Base-by-base conservation (phyloP, 2,329 filamentous ascomycete species). In the Calonectria pseudoreteaudii region DNA sequence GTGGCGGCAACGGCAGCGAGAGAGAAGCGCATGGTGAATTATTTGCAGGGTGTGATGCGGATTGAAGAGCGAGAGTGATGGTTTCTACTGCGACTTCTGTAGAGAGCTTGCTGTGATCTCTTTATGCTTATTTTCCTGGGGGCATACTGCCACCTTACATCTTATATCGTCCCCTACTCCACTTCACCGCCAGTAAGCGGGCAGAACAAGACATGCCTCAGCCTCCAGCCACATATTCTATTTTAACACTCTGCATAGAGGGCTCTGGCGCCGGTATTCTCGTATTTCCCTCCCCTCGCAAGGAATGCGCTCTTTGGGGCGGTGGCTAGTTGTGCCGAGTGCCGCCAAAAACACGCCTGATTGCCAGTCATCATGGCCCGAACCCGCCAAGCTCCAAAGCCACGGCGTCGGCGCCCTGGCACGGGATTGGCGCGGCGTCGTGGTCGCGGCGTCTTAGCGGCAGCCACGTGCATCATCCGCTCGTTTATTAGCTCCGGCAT, bases 11-110 rank as follows among this genome's bases (percentile, higher is more conserved):
- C 78, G 50, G 78, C 72, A 36, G 75, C 68, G 60, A 79, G 34
- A 28, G 78, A 76, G 70, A 80, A 64, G 41, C 70, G 79, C 78
- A 82, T 81, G 4, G 70, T 76, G 67, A 58, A 8, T 47, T 6
- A 28, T 58, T 58, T 28, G 16, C 20, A 34, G 13, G 5, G 4
- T 47, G 20, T 23, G 11, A 47, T 62, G 34, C 18, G 13, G 23
- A 41, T 8, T 41, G 9, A 10, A 28, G 34, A 26, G 31, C n/a
- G n/a, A 28, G 5, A 13, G 16, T 18, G 44, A 23, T 34, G 34
- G 23, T 4, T 28, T 44, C 6, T 68, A 16, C 16, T 6, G 23
- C 2, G 7, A 34, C 26, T 13, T 23, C 16, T n/a, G 9, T 31
- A 28, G 44, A 23, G 26, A n/a, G 18, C 20, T 41, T 28, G 16